phyloP scores from a whole-genome alignment of 225 moss, liverwort and hornwort species.

The Asterella californica region DNA sequence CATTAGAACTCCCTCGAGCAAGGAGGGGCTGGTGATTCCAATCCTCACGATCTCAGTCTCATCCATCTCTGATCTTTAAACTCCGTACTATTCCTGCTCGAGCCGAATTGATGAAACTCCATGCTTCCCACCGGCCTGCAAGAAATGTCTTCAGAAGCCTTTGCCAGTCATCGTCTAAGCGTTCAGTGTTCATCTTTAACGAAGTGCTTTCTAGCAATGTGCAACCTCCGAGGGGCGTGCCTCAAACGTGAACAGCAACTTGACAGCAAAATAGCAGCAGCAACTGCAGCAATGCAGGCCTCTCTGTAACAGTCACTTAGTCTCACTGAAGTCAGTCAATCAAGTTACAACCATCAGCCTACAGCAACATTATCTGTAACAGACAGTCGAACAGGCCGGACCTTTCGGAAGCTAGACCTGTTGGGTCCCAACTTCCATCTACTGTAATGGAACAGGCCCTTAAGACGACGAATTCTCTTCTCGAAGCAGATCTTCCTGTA shows the following conservation, averaged over 20 bases:
- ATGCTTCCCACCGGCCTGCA: slow-evolving; percentile 4
- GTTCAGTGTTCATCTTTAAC: background rate
- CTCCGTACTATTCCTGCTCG: background rate
- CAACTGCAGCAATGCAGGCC: background rate
- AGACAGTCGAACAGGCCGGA: background rate
- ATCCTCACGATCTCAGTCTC: background rate
- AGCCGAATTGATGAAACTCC: background rate
- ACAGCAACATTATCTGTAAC: background rate
- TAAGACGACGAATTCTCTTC: background rate
- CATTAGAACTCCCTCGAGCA: no score
- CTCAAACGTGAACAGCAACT: background rate
- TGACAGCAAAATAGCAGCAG: background rate
- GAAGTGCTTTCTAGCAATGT: background rate
- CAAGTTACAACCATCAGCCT: background rate
- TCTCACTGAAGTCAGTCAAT: background rate
- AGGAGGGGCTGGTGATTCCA: background rate
- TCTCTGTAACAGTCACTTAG: background rate
- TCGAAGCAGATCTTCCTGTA: background rate
- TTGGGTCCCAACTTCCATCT: background rate
- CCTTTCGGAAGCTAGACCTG: background rate
- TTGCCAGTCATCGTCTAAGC: background rate
- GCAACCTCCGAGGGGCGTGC: background rate
- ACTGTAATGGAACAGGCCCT: background rate
- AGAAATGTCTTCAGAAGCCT: background rate
- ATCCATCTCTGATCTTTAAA: background rate